Conservation (phyloP, 177 flowering plant species). For the Vitis hybrid region DNA sequence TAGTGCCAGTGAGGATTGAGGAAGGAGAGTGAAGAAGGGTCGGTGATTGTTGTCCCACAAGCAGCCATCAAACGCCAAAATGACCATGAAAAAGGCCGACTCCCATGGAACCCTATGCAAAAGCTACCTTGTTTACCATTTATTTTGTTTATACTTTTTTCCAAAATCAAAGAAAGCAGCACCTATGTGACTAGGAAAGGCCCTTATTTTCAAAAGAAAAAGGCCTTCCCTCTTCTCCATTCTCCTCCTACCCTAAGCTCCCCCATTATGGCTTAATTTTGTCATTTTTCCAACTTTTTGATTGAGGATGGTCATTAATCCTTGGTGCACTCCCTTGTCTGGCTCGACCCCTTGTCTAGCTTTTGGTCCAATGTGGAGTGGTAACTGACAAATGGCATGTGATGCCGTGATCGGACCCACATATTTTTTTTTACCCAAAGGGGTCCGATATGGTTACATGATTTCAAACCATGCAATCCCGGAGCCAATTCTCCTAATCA, state of each 20-base stretch:
- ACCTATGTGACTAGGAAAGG: not conserved
- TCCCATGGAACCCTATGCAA: slow-evolving; percentile 48
- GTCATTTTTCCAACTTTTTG: slow-evolving; percentile 23
- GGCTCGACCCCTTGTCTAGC: not conserved
- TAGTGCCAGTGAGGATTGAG: not conserved
- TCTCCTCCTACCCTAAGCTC: not conserved
- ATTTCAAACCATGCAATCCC: slow-evolving; percentile 5
- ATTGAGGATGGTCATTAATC: not conserved
- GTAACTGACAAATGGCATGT: not conserved
- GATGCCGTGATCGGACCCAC: not conserved
- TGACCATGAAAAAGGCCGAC: slow-evolving; percentile 40
- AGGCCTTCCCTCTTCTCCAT: not conserved
- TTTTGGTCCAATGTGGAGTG: no score
- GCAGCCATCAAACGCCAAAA: slow-evolving; percentile 44
- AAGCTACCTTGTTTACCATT: slow-evolving; percentile 17
- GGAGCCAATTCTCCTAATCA: slow-evolving; percentile 10
- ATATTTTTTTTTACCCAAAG: not conserved
- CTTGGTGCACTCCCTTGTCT: not conserved
- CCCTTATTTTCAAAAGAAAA: slow-evolving; percentile 15
- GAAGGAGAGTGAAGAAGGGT: slow-evolving; percentile 13
- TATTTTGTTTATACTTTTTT: not conserved
- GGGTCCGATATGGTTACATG: not conserved
- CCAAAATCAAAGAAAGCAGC: not conserved
- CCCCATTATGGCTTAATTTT: slow-evolving; percentile 33
- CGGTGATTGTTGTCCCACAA: slow-evolving; percentile 53